phyloP scores from a whole-genome alignment of 1,284 basidiomycete species.

The Trametes polyzona region DNA sequence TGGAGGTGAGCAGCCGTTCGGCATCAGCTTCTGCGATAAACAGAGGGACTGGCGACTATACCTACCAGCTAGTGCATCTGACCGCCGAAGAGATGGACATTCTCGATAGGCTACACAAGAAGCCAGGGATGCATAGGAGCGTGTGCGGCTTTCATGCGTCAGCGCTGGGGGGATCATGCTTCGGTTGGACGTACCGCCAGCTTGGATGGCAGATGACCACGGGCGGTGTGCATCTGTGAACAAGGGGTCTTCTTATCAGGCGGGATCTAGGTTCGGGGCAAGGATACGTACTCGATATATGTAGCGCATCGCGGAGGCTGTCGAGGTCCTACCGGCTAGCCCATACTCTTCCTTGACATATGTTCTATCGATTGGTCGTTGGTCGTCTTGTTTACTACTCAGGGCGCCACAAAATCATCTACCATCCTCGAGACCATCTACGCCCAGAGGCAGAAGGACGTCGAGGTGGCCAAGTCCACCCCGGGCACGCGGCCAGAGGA shows the following conservation, averaged over 20 bases:
- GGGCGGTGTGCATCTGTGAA: constrained; percentile 36
- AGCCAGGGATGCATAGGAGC: constrained; percentile 50
- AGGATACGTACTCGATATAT: too few relatives aligned
- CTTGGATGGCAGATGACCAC: constrained; percentile 48
- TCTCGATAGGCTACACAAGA: constrained; percentile 44
- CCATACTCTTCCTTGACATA: too few relatives aligned
- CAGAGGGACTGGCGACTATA: too few relatives aligned
- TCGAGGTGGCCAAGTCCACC: constrained; percentile 56
- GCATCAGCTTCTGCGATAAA: background rate
- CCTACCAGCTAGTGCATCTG: constrained; percentile 41
- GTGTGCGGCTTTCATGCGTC: constrained; percentile 39
- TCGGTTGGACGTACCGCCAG: constrained; percentile 52
- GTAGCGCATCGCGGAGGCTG: background rate
- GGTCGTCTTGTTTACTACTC: background rate
- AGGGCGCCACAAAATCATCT: constrained; percentile 51
- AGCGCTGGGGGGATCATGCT: constrained; percentile 39
- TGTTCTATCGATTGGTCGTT: too few relatives aligned
- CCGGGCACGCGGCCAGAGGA: constrained; percentile 76
- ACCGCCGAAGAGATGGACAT: constrained; percentile 42
- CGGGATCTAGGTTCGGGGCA: background rate
- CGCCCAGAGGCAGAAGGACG: constrained; percentile 58
- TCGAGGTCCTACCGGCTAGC: too few relatives aligned
- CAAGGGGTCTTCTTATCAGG: background rate
- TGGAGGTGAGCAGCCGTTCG: constrained; percentile 35
- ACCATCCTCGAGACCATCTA: constrained; percentile 81